Evolutionary conservation across 2,329 filamentous ascomycete genomes (phyloP).

Genomic region (Penicillium sclerotigenum): DNA sequence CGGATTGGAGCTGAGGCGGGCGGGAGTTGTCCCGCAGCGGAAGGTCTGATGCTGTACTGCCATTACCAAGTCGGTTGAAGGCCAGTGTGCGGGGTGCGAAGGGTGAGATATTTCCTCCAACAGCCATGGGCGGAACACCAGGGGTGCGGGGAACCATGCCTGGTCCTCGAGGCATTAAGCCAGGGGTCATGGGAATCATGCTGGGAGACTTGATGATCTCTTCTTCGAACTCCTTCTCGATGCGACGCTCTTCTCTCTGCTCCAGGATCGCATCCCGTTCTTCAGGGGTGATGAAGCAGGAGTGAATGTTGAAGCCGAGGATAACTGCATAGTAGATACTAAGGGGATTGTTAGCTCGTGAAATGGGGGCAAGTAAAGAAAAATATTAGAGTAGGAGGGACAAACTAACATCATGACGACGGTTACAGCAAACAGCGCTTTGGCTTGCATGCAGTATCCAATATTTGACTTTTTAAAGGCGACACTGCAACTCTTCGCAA

Average conservation of each 20-base stretch:
- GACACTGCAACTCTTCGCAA: slow-evolving; percentile 59
- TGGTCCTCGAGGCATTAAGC: slow-evolving; percentile 23
- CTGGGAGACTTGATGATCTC: slow-evolving; percentile 40
- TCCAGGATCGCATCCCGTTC: slow-evolving; percentile 36
- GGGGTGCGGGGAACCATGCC: slow-evolving; percentile 21
- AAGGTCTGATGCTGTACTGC: slow-evolving; percentile 37
- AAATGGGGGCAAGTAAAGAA: neutral
- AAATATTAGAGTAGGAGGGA: neutral
- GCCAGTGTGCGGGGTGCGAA: slow-evolving; percentile 42
- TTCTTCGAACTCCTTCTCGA: slow-evolving; percentile 42
- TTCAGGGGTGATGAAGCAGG: slow-evolving; percentile 44
- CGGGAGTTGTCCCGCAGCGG: slow-evolving; percentile 38
- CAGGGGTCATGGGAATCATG: slow-evolving; percentile 34
- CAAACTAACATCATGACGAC: slow-evolving; percentile 52
- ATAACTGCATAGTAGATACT: slow-evolving; percentile 53
- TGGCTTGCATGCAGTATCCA: slow-evolving; percentile 59
- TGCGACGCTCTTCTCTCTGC: slow-evolving; percentile 36
- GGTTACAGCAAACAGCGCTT: slow-evolving; percentile 56
- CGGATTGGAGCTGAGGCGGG: slow-evolving; percentile 20
- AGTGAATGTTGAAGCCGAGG: slow-evolving; percentile 48
- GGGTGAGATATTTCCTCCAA: slow-evolving; percentile 15
- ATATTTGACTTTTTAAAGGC: slow-evolving; percentile 46
- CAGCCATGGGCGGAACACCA: slow-evolving; percentile 35
- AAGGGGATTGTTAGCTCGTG: slow-evolving; percentile 12
- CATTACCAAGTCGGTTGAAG: slow-evolving; percentile 40